Base-by-base conservation (phyloP, 331 rosid species). In the Acacia pycnantha region DNA sequence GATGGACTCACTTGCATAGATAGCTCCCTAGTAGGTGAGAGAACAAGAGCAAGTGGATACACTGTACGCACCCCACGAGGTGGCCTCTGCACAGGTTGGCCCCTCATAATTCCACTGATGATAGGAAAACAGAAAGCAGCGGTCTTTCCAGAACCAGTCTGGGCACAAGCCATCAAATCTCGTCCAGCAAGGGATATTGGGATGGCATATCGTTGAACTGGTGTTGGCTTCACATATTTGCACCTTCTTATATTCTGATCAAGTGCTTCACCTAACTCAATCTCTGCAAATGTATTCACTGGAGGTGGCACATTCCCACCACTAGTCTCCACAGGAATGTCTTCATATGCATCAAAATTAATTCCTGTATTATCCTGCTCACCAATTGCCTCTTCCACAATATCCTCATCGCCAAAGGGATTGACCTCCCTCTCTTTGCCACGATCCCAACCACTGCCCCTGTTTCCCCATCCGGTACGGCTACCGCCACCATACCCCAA, bases 71-170 rank as follows among this genome's bases (percentile, higher is more conserved):
- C 90, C 46, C 91, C 91, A 18, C 90, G 89, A 37, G 92, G 84
- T 21, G 92, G 89, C 76, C 88, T 90, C 75, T 88, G 91, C 37
- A 79, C 84, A 62, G 83, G 82, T 64, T 90, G 88, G 35, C 92
- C 89, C 78, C 66, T 90, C 90, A 90, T 90, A 51, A 90, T 90
- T 78, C 94, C 94, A 85, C 94, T 85, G 47, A 90, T 90, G 13
- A 90, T 90, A 8, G 94, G 94, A 82, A 88, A 90, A 77, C 94
- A 90, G 75, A 90, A 90, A n/a, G 94, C 94, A 81, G 94, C 94
- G 0, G 94, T 90, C 88, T 90, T 90, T 65, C 94, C 94, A 51
- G 94, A 90, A 70, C 94, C 94, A 44, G 94, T 90, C 86, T 90
- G 94, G 29, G 94, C 94, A 82, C 94, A 90, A 40, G 92, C 94